Evolutionary conservation across 805 yeast genomes (phyloP).

Genomic region (Spathaspora sp.): DNA sequence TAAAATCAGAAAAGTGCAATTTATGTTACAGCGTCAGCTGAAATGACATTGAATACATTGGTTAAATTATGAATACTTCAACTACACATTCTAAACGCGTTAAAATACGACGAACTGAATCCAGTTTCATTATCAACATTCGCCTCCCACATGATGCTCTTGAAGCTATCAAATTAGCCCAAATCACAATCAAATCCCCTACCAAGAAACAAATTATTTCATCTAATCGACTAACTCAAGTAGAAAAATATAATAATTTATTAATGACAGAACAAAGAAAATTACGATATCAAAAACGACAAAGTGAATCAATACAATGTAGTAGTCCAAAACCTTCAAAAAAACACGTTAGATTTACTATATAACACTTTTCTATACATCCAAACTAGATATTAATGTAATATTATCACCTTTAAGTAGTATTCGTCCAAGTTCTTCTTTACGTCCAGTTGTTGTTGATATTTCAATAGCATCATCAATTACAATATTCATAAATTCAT

Average conservation of each 20-base stretch:
- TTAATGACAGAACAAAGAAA: slow-evolving; percentile 26
- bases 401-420: slow-evolving; percentile 93
- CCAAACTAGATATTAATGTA: slow-evolving; percentile 56
- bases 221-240: slow-evolving; percentile 17
- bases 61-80: background rate
- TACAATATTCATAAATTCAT: slow-evolving; percentile 90
- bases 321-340: slow-evolving; percentile 7
- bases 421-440: slow-evolving; percentile 64
- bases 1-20: too few relatives aligned
- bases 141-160: background rate
- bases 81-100: background rate
- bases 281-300: slow-evolving; percentile 12
- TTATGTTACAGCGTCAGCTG: background rate
- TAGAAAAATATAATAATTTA: slow-evolving; percentile 19
- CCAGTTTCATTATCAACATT: background rate
- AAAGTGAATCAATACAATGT: slow-evolving; percentile 8
- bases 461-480: slow-evolving; percentile 65
- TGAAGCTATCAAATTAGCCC: slow-evolving; percentile 5
- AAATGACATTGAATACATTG: background rate
- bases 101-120: background rate
- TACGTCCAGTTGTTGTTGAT: slow-evolving; percentile 44
- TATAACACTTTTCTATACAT: slow-evolving; percentile 14
- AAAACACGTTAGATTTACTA: slow-evolving; percentile 24
- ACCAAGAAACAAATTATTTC: slow-evolving; percentile 12
- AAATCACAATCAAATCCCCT: slow-evolving; percentile 8